Percentiles rank a stretch among this genome's conserved stretches.
Evolutionary conservation across 2,329 filamentous ascomycete genomes (phyloP).

Genomic region (Colletotrichum sp.): DNA sequence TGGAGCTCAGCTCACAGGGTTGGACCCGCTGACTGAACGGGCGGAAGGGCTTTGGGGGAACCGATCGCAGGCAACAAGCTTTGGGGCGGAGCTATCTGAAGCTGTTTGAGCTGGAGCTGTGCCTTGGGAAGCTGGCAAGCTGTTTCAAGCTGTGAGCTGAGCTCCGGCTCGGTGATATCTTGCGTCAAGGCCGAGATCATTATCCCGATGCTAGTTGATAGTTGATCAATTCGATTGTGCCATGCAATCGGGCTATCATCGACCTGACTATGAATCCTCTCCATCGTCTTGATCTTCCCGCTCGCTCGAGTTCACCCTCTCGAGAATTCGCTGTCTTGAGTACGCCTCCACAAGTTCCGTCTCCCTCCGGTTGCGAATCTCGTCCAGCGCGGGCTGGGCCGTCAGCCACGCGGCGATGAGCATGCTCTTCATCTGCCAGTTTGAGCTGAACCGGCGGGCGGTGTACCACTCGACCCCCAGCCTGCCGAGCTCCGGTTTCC

Average conservation of each 20-base stretch:
- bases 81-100: not conserved
- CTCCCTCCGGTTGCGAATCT: slow-evolving; percentile 22
- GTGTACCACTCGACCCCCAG: slow-evolving; percentile 15
- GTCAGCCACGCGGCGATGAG: slow-evolving; percentile 26
- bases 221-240: not conserved
- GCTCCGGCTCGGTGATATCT: not conserved
- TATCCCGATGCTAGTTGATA: not conserved
- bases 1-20: not conserved
- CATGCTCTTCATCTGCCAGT: slow-evolving; percentile 24
- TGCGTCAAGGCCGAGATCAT: not conserved
- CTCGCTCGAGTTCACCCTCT: not conserved
- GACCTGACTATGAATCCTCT: not conserved
- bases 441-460: slow-evolving; percentile 11
- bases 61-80: not conserved
- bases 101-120: not conserved
- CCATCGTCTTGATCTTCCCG: not conserved
- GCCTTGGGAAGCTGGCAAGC: not conserved
- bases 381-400: slow-evolving; percentile 24
- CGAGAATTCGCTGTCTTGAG: not conserved
- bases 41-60: not conserved
- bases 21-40: not conserved
- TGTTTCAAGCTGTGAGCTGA: not conserved
- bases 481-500: slow-evolving; percentile 16
- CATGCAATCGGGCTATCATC: not conserved
- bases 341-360: slow-evolving; percentile 17